phyloP scores from a whole-genome alignment of 352 stramenopile genomes.

The Pythium coloratum region DNA sequence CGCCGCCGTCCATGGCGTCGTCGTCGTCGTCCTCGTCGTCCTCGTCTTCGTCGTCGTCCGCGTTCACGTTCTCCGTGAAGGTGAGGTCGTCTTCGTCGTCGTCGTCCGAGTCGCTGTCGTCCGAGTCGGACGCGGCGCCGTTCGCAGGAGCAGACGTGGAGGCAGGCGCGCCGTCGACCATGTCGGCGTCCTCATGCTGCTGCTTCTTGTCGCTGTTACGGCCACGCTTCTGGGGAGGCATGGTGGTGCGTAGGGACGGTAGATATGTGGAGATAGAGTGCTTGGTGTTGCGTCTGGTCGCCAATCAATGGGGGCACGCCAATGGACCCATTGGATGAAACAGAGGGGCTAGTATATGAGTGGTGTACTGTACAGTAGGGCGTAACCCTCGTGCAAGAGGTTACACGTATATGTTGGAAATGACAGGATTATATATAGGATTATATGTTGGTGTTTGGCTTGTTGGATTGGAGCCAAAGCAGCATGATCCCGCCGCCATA shows the following conservation, averaged over 20 bases:
- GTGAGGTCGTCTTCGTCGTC: conserved; percentile 57
- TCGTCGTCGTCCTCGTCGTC: conserved; percentile 65
- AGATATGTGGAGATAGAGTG: neutral
- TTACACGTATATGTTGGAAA: conserved; percentile 3
- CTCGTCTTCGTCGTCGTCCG: conserved; percentile 34
- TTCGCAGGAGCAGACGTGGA: neutral
- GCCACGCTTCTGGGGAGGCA: conserved; percentile 41
- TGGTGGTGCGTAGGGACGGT: neutral
- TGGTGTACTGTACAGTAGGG: conserved; percentile 8
- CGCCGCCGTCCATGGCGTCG: conserved; percentile 43
- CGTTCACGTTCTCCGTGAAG: conserved; percentile 38
- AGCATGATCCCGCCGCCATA: conserved; percentile 70
- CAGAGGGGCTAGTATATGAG: neutral
- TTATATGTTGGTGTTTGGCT: too few species aligned
- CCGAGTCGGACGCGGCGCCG: conserved; percentile 4
- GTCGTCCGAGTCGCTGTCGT: conserved; percentile 43
- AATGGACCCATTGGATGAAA: conserved; percentile 9
- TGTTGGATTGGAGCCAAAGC: neutral
- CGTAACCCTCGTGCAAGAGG: neutral
- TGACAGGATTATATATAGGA: too few species aligned
- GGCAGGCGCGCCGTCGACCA: conserved; percentile 12
- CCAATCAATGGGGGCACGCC: conserved; percentile 12
- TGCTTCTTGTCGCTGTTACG: conserved; percentile 22
- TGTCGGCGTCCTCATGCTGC: conserved; percentile 34
- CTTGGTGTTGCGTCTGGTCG: neutral